Conservation (phyloP, 2,329 filamentous ascomycete genomes). For the Beauveria brongniartii region DNA sequence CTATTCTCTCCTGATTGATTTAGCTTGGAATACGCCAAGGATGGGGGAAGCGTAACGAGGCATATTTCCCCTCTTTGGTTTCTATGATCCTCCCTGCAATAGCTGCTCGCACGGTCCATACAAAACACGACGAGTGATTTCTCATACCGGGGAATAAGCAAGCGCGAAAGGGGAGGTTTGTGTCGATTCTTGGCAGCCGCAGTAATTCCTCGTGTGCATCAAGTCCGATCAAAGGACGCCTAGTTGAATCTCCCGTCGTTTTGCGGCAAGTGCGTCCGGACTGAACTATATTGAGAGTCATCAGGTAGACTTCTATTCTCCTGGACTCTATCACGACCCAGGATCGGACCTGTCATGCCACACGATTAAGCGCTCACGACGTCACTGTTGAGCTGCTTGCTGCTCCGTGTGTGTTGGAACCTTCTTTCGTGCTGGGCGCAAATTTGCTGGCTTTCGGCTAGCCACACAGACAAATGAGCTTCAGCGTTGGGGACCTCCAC, state of each 20-base stretch:
- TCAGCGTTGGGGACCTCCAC: neutral
- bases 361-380: neutral
- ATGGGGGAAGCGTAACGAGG: neutral
- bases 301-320: neutral
- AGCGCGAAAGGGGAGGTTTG: neutral
- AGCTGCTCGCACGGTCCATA: neutral
- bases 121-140: neutral
- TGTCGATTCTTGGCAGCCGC: neutral
- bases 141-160: neutral
- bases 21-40: neutral
- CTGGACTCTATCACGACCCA: neutral
- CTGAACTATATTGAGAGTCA: neutral
- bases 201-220: neutral
- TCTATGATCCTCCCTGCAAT: neutral
- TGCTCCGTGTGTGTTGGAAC: slow-evolving; percentile 1
- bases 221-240: neutral
- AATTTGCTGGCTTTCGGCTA: neutral
- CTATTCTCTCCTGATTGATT: neutral
- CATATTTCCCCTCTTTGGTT: neutral
- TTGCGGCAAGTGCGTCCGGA: neutral
- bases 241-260: neutral
- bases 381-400: neutral
- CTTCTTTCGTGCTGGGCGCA: neutral
- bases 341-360: neutral
- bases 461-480: slow-evolving; percentile 3